A percentile compares a stretch with the other conserved stretches of the same genome.
Conservation (phyloP, 768 basidiomycete species). For the Podaxis sp. region DNA sequence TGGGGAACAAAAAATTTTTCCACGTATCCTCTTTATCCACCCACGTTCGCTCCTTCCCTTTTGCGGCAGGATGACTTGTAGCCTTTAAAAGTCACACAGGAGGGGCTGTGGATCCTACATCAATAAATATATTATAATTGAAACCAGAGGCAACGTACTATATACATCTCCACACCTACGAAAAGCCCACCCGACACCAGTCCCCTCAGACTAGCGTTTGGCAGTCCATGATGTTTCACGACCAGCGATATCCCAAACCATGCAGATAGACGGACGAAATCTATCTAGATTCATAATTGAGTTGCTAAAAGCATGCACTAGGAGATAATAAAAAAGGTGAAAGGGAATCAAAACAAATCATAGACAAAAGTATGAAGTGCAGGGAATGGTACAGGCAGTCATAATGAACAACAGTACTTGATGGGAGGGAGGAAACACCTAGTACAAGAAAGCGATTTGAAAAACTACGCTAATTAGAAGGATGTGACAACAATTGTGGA, state of each 20-base stretch:
- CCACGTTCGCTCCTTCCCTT: neutral
- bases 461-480: slow-evolving; percentile 8
- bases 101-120: neutral
- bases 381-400: slow-evolving; percentile 1
- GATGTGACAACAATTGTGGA: neutral
- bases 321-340: slow-evolving; percentile 6
- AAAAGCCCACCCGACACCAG: neutral
- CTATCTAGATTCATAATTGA: slow-evolving; percentile 14
- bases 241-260: neutral
- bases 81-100: neutral
- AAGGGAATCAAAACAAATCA: neutral
- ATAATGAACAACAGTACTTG: slow-evolving; percentile 6
- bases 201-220: neutral
- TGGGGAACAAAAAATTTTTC: neutral
- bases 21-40: neutral
- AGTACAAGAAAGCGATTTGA: slow-evolving; percentile 6
- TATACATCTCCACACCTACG: neutral
- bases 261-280: neutral
- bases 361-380: neutral
- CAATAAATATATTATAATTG: neutral
- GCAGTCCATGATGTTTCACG: neutral
- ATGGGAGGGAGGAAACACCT: neutral
- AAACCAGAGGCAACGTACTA: neutral
- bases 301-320: slow-evolving; percentile 11
- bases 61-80: neutral